Evolutionary conservation across 2,329 filamentous ascomycete species (phyloP), one percentile per base, ranked within the genome.

Genomic region (Scedosporium aurantiacum): DNA sequence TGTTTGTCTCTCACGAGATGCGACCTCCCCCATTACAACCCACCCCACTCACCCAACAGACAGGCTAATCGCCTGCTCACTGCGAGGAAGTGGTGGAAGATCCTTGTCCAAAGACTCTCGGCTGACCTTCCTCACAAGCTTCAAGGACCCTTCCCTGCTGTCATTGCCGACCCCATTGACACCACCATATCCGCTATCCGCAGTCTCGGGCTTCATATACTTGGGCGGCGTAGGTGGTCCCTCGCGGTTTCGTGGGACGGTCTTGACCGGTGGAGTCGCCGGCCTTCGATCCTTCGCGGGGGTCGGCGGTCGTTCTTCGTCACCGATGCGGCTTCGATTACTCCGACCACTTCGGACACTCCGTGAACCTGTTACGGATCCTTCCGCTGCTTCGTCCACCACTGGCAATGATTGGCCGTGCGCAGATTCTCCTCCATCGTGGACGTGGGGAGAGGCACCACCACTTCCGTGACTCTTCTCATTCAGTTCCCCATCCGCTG

Each of bases 381-480:
- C 86, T 72, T 97, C 93, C 4, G 85, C 89, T n/a, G 85, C 88
- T 74, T 97, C 93, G 66, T 96, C 90, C 5, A 97, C 91, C 8
- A 97, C 87, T 0, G 93, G 93, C 2, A 97, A 76, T 1, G 75
- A 81, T 69, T 70, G 71, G 68, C 64, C 1, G 66, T 69, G 1
- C 76, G 76, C 23, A 68, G 27, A 37, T 6, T 57, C 27, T 18
- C 28, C 28, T 32, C 55, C 27, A 41, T 57, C 27, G 7, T 57
- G 27, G 55, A 57, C 16, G 12, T 41, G 55, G 21, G 55, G 37
- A 16, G 55, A 37, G 32, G 27, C 5, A 16, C 21, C 16, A 47
- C 25, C 14, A 21, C 12, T 14, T 16, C n/a, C n/a, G 43, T 43
- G 58, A 47, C 25, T 8, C 5, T 43, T 50, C 27, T 72, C 1